Percentiles rank a stretch among this genome's conserved stretches.
phyloP scores from a whole-genome alignment of 805 yeast species.

The Candida xyloterini region DNA sequence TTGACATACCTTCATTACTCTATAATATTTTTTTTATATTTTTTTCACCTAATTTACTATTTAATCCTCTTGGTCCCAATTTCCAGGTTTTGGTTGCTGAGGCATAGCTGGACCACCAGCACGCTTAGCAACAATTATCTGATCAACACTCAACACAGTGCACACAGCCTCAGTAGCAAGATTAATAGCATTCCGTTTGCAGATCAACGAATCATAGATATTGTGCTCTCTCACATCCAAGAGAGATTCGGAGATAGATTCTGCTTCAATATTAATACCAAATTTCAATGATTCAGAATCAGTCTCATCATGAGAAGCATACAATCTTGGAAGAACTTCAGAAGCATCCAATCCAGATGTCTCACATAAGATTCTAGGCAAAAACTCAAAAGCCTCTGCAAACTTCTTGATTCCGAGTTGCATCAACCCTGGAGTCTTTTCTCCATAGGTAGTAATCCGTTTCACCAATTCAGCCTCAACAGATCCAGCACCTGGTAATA shows the following conservation, averaged over 20 bases:
- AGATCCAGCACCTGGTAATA: constrained; percentile 96
- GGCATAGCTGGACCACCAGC: constrained; percentile 98
- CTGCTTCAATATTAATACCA: constrained; percentile 82
- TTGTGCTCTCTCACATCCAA: constrained; percentile 67
- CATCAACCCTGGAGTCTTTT: constrained; percentile 86
- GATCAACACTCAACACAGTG: constrained; percentile 89
- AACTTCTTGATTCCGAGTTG: constrained; percentile 93
- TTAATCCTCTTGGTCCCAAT: constrained; percentile 92
- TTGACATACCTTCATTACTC: constrained; percentile 14
- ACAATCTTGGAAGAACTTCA: constrained; percentile 83
- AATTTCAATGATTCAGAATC: constrained; percentile 33
- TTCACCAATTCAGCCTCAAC: constrained; percentile 84
- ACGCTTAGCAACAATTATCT: constrained; percentile 97
- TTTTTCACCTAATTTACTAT: constrained; percentile 1
- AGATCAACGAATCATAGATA: constrained; percentile 73
- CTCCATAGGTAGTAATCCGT: constrained; percentile 80
- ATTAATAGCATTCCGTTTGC: constrained; percentile 83
- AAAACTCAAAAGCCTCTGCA: constrained; percentile 91
- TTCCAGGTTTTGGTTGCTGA: constrained; percentile 80
- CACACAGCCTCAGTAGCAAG: constrained; percentile 95
- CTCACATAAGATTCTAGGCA: constrained; percentile 90
- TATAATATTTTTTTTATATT: constrained; percentile 1
- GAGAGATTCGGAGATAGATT: constrained; percentile 55
- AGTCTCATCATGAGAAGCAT: constrained; percentile 76
- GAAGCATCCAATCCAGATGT: constrained; percentile 91